Conservation (phyloP, 257 asterid genomes). For the Lycium ferocissimum region DNA sequence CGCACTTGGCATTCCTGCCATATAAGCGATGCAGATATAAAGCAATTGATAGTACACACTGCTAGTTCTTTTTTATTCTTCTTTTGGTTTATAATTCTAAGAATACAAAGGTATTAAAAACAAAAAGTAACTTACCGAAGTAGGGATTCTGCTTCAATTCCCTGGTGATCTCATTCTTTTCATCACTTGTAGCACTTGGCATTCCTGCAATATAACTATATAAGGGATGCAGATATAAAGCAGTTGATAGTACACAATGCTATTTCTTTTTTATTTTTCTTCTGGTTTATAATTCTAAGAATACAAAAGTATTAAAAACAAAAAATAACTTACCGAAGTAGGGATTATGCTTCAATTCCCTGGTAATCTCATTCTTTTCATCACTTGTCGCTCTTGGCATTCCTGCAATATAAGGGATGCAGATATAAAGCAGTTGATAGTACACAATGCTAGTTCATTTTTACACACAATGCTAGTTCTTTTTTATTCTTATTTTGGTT, state of each 20-base stretch:
- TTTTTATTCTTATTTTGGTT: neutral
- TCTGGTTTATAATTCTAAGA: neutral
- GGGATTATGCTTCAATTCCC: conserved; percentile 11
- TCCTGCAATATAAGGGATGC: neutral
- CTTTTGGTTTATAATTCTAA: too few relatives aligned
- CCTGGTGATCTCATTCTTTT: neutral
- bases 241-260: conserved; percentile 6
- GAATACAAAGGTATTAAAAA: too few relatives aligned
- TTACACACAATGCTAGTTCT: neutral
- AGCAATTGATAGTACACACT: too few relatives aligned
- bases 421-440: neutral
- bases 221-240: neutral
- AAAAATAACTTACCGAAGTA: neutral
- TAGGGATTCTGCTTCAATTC: neutral
- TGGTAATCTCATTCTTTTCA: neutral
- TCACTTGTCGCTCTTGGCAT: neutral
- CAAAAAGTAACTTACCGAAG: too few relatives aligned
- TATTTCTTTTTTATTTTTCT: neutral
- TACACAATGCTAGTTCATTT: neutral
- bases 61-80: too few relatives aligned
- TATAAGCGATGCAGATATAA: too few relatives aligned
- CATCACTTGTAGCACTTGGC: neutral
- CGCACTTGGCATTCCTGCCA: too few relatives aligned
- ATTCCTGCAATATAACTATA: neutral
- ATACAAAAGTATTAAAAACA: neutral